Percentiles rank a stretch among this genome's conserved stretches.
phyloP scores from a whole-genome alignment of 1,284 basidiomycete genomes.

The Omphalotus olearius region DNA sequence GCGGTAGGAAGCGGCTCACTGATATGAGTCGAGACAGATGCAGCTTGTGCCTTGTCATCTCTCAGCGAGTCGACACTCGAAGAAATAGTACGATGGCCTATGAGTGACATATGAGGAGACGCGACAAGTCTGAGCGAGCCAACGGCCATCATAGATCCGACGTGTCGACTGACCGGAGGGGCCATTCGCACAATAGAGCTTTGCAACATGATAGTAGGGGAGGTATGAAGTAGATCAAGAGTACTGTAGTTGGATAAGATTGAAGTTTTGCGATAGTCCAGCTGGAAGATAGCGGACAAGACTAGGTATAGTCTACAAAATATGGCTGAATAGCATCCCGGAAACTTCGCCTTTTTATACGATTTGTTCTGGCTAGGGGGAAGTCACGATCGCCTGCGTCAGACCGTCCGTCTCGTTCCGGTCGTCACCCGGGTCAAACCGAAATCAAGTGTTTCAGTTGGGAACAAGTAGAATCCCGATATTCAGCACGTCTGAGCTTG shows the following conservation, averaged over 20 bases:
- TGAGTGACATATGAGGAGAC: neutral
- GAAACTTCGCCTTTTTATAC: constrained; percentile 2
- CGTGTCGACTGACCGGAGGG: constrained; percentile 3
- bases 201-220: constrained; percentile 3
- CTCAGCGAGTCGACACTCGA: neutral
- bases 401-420: constrained; percentile 3
- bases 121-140: neutral
- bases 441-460: neutral
- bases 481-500: too few relatives aligned
- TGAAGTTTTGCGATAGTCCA: neutral
- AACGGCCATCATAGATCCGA: neutral
- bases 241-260: neutral
- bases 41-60: constrained; percentile 2
- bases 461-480: too few relatives aligned
- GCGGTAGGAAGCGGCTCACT: neutral
- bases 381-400: neutral
- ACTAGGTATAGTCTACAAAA: neutral
- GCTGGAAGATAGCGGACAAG: neutral
- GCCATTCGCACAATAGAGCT: neutral
- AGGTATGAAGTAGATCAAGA: neutral
- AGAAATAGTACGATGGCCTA: neutral
- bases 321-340: neutral
- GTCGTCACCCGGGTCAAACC: constrained; percentile 6
- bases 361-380: too few relatives aligned
- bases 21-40: constrained; percentile 3